Percentiles rank a stretch among this genome's conserved stretches.
phyloP scores from a whole-genome alignment of 2,329 filamentous ascomycete genomes.

The Gaeumannomyces tritici region DNA sequence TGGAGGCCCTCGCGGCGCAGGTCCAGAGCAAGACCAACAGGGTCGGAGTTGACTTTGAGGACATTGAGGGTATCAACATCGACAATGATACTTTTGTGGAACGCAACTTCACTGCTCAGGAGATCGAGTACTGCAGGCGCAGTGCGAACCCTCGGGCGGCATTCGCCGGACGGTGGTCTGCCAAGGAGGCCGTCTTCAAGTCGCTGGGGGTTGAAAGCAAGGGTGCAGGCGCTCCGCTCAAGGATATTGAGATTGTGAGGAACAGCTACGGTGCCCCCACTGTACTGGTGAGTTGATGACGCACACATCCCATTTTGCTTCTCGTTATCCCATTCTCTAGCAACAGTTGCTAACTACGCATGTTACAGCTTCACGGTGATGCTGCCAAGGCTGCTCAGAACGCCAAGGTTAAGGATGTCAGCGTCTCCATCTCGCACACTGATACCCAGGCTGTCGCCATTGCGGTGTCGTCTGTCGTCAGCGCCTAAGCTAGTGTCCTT shows the following conservation, averaged over 20 bases:
- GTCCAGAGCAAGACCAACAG: slow-evolving; percentile 59
- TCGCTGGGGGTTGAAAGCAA: slow-evolving; percentile 78
- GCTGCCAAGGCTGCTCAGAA: slow-evolving; percentile 76
- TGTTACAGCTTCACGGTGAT: slow-evolving; percentile 66
- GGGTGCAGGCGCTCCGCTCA: slow-evolving; percentile 81
- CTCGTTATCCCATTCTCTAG: neutral
- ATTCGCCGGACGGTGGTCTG: slow-evolving; percentile 92
- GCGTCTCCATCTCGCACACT: slow-evolving; percentile 91
- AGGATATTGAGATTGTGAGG: slow-evolving; percentile 86
- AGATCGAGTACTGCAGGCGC: slow-evolving; percentile 79
- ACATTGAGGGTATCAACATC: slow-evolving; percentile 78
- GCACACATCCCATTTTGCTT: neutral
- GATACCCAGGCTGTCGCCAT: slow-evolving; percentile 92
- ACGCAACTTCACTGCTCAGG: slow-evolving; percentile 81
- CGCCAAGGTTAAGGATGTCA: slow-evolving; percentile 80
- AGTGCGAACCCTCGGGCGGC: slow-evolving; percentile 63
- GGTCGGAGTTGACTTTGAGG: slow-evolving; percentile 90
- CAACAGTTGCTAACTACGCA: neutral
- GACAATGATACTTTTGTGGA: slow-evolving; percentile 89
- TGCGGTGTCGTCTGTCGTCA: slow-evolving; percentile 54
- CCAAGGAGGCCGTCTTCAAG: slow-evolving; percentile 99
- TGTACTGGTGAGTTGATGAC: slow-evolving; percentile 60
- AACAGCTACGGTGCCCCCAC: slow-evolving; percentile 74
- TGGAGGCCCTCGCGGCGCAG: slow-evolving; percentile 66
- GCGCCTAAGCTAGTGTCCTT: neutral